Conservation (phyloP, 305 asterid genomes). For the Fraxinus angustifolia region DNA sequence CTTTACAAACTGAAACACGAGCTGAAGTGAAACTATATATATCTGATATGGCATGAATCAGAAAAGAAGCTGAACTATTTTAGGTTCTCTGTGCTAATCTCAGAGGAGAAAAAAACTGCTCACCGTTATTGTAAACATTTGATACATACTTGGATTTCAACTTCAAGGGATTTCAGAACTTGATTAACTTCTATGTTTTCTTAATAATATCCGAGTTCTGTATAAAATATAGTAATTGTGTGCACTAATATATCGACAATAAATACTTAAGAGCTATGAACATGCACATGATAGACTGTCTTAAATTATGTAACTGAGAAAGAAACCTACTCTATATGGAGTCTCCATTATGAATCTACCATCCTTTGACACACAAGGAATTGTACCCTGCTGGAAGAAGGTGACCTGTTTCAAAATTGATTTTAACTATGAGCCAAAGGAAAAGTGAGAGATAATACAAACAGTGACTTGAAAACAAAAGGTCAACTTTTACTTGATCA, state of each 20-base stretch:
- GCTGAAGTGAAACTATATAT: slow-evolving; percentile 13
- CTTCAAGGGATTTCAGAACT: not conserved
- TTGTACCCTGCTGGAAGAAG: slow-evolving; percentile 94
- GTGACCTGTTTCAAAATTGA: slow-evolving; percentile 59
- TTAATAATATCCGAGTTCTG: slow-evolving; percentile 3
- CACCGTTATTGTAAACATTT: not conserved
- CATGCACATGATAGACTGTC: slow-evolving; percentile 12
- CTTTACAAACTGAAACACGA: slow-evolving; percentile 5
- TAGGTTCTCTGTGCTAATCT: not conserved
- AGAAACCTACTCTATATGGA: slow-evolving; percentile 69
- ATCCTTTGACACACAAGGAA: slow-evolving; percentile 88
- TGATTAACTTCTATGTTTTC: not conserved
- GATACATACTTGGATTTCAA: not conserved
- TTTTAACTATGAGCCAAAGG: slow-evolving; percentile 21
- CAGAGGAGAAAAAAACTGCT: not conserved
- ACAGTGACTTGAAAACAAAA: slow-evolving; percentile 16
- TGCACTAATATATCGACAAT: slow-evolving; percentile 10
- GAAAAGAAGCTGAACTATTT: not conserved
- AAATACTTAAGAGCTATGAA: not conserved
- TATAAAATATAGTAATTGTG: not conserved
- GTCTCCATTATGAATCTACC: slow-evolving; percentile 92
- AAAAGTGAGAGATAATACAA: not conserved
- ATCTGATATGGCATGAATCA: not conserved
- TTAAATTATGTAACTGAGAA: slow-evolving; percentile 11
- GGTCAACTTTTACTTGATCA: slow-evolving; percentile 62